Conservation (phyloP, 257 asterid species). For the Solanum bulbocastanum region DNA sequence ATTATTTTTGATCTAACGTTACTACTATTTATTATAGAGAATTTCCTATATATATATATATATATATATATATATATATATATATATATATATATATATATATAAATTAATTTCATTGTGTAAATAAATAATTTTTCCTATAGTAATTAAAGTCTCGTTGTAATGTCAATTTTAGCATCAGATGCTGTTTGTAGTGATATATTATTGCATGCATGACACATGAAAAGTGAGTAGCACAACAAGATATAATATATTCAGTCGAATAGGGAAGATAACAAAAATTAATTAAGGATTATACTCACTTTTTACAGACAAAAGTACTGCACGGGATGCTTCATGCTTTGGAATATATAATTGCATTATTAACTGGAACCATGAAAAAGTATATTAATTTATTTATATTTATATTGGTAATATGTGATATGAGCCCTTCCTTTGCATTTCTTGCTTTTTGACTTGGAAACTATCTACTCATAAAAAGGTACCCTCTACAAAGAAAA, state of each 20-base stretch:
- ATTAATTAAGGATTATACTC: constrained; percentile 2
- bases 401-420: not conserved
- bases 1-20: not conserved
- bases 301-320: constrained; percentile 29
- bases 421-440: not conserved
- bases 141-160: not conserved
- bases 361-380: not conserved
- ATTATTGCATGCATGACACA: not conserved
- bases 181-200: constrained; percentile 32
- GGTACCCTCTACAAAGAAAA: not conserved
- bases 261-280: constrained; percentile 1
- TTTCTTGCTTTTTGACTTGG: constrained; percentile 5
- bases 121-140: not conserved
- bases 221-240: not conserved
- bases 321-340: constrained; percentile 16
- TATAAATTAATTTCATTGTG: not conserved
- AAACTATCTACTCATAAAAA: not conserved
- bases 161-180: constrained; percentile 22
- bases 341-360: not conserved
- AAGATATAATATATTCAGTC: not conserved
- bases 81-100: too few species aligned
- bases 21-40: not conserved
- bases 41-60: not conserved
- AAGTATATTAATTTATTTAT: not conserved
- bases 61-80: too few species aligned